Evolutionary conservation across 257 asterid species (phyloP).

Genomic region (Fraxinus excelsior): DNA sequence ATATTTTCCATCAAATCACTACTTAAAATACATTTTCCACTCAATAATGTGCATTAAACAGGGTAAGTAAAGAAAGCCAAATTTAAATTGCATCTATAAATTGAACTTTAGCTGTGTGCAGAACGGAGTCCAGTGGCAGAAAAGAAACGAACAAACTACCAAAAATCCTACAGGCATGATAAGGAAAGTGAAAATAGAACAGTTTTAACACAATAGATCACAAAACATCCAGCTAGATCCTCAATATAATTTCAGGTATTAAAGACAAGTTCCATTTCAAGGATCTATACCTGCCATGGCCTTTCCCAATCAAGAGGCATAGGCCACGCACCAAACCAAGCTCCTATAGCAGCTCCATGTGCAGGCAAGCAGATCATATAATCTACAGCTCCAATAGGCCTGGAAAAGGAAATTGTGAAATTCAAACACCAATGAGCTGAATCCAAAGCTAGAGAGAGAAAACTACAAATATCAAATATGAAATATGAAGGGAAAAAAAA

Average conservation of each 20-base stretch:
- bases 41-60: too few species aligned
- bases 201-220: neutral
- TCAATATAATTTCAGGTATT: constrained; percentile 3
- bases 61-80: neutral
- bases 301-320: constrained; percentile 99
- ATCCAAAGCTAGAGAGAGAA: neutral
- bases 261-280: constrained; percentile 10
- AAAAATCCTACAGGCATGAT: neutral
- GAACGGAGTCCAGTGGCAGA: neutral
- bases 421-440: constrained; percentile 9
- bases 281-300: constrained; percentile 78
- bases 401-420: constrained; percentile 37
- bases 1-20: too few species aligned
- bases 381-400: constrained; percentile 58
- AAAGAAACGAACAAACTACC: too few species aligned
- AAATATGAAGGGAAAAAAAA: neutral
- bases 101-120: neutral
- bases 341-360: constrained; percentile 87
- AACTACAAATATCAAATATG: too few species aligned
- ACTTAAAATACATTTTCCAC: too few species aligned
- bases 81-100: neutral
- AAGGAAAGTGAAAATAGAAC: neutral
- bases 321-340: constrained; percentile 99
- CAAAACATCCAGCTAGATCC: neutral
- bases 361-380: constrained; percentile 77